Conservation (phyloP, 805 yeast species). For the Candida xiaguanensis region DNA sequence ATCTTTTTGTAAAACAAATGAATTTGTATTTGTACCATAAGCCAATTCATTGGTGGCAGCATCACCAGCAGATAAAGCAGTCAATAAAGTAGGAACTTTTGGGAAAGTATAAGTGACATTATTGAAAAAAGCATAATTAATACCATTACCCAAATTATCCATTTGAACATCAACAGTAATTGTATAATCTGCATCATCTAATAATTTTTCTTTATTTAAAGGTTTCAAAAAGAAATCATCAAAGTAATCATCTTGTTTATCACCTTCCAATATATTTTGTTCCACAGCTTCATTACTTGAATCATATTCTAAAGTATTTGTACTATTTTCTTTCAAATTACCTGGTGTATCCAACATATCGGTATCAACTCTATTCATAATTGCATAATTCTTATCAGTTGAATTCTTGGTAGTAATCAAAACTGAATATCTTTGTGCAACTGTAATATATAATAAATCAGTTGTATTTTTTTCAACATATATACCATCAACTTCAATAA, state of each 20-base stretch:
- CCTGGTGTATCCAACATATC: conserved; percentile 68
- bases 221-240: conserved; percentile 84
- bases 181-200: conserved; percentile 58
- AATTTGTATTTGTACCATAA: conserved; percentile 70
- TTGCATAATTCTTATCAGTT: conserved; percentile 48
- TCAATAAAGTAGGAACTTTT: conserved; percentile 64
- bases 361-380: conserved; percentile 60
- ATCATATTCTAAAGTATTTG: conserved; percentile 52
- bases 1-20: conserved; percentile 54
- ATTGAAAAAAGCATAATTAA: conserved; percentile 75
- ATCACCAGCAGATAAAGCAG: conserved; percentile 61
- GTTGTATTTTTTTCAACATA: conserved; percentile 56
- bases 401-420: conserved; percentile 53
- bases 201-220: conserved; percentile 44
- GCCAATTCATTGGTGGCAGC: conserved; percentile 54
- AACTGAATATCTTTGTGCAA: conserved; percentile 79
- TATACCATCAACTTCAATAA: conserved; percentile 47
- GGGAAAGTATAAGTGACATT: conserved; percentile 62
- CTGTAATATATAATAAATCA: conserved; percentile 58
- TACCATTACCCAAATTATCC: conserved; percentile 71
- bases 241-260: conserved; percentile 34
- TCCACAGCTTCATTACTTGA: conserved; percentile 22
- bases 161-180: conserved; percentile 57
- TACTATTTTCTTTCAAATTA: conserved; percentile 48
- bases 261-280: conserved; percentile 14